A percentile compares a stretch with the other conserved stretches of the same genome.
Conservation (phyloP, 768 basidiomycete genomes). For the Pulveroboletus sp. region DNA sequence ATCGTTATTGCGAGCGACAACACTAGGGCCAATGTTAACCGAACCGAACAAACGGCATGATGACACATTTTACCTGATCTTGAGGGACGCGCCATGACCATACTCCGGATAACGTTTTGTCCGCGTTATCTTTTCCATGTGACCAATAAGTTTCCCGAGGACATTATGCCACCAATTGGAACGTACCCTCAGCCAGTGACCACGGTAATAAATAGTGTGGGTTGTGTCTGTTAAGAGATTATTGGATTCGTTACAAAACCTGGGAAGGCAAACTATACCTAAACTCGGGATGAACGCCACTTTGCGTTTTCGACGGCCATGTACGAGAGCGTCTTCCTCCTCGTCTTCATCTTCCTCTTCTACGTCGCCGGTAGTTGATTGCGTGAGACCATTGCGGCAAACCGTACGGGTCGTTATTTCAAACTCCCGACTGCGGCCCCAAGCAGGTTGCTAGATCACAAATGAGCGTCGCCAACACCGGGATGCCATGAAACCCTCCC, state of each 20-base stretch:
- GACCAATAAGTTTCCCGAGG: slow-evolving; percentile 17
- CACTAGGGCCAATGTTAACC: slow-evolving; percentile 41
- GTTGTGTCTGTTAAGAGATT: slow-evolving; percentile 58
- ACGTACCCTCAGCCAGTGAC: slow-evolving; percentile 80
- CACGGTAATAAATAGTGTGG: slow-evolving; percentile 86
- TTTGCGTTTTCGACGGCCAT: slow-evolving; percentile 70
- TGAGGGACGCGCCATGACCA: slow-evolving; percentile 67
- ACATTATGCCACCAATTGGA: slow-evolving; percentile 9
- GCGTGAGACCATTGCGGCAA: slow-evolving; percentile 58
- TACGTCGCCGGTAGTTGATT: slow-evolving; percentile 69
- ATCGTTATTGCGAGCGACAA: slow-evolving; percentile 84
- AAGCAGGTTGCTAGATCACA: slow-evolving; percentile 72
- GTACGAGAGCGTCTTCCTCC: slow-evolving; percentile 52
- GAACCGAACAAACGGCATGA: slow-evolving; percentile 16
- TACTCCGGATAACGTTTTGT: slow-evolving; percentile 76
- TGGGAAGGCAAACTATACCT: slow-evolving; percentile 43
- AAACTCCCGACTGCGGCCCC: slow-evolving; percentile 85
- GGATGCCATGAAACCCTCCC: slow-evolving; percentile 6
- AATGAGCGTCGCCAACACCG: slow-evolving; percentile 15
- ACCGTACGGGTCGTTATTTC: slow-evolving; percentile 81
- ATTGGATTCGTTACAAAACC: slow-evolving; percentile 14
- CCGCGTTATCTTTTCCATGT: slow-evolving; percentile 60
- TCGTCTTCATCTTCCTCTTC: slow-evolving; percentile 75
- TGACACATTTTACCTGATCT: slow-evolving; percentile 58
- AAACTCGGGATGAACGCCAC: slow-evolving; percentile 85